Conservation (phyloP, 1,139 yeast species). For the Saccharomycopsis phalli region DNA sequence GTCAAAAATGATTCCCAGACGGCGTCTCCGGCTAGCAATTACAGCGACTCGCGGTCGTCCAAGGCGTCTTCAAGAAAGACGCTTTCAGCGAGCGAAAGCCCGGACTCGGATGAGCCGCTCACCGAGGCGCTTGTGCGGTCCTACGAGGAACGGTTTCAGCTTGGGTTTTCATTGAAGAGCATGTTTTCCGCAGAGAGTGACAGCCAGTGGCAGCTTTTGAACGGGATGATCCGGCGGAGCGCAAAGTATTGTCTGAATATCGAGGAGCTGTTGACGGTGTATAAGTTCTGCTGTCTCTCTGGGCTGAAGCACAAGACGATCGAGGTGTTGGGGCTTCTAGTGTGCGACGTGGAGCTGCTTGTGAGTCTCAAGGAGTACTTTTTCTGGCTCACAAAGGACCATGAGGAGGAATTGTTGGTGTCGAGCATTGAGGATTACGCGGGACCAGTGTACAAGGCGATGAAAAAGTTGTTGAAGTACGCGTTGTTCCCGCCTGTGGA, state of each 20-base stretch:
- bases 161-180: conserved; percentile 5
- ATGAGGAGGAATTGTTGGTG: conserved; percentile 10
- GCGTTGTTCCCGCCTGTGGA: conserved; percentile 15
- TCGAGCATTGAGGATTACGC: conserved; percentile 11
- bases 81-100: too few relatives aligned
- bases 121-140: conserved; percentile 4
- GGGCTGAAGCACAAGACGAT: conserved; percentile 16
- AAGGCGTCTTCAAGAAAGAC: too few relatives aligned
- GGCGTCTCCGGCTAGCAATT: too few relatives aligned
- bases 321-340: conserved; percentile 10
- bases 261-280: conserved; percentile 7
- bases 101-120: background rate
- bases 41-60: too few relatives aligned
- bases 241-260: conserved; percentile 4
- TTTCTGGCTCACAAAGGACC: conserved; percentile 7
- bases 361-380: conserved; percentile 13
- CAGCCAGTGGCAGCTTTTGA: background rate
- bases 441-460: background rate
- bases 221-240: conserved; percentile 1
- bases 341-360: conserved; percentile 17
- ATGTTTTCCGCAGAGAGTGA: conserved; percentile 2
- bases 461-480: conserved; percentile 11
- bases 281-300: conserved; percentile 11
- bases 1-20: too few relatives aligned
- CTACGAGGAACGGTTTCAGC: conserved; percentile 15